These are phyloP conservation scores for Cladosporium velox DNA, from an alignment of 2,329 filamentous ascomycete genomes.

Conservation along the genomic window DNA sequence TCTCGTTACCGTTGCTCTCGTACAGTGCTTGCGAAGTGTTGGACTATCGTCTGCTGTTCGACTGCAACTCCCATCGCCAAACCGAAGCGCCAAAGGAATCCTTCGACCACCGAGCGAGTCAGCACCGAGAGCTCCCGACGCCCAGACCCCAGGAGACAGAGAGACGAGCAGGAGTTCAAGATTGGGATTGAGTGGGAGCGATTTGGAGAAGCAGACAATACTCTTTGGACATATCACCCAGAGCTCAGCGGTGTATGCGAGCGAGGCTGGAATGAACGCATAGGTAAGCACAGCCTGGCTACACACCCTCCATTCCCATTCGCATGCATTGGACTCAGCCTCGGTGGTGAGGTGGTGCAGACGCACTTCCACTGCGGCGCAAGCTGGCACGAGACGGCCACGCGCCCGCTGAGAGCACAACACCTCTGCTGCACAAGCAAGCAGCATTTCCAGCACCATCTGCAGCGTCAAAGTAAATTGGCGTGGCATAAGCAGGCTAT, in stretches of 20 bases:
- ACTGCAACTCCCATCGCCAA: not conserved
- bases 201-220: not conserved
- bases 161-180: conserved; percentile 9
- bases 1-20: not conserved
- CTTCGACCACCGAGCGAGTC: conserved; percentile 2
- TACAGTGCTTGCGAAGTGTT: not conserved
- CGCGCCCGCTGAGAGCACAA: not conserved
- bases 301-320: not conserved
- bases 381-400: not conserved
- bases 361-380: not conserved
- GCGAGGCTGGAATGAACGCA: conserved; percentile 19
- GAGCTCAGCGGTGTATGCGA: not conserved
- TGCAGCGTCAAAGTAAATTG: conserved; percentile 1
- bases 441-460: not conserved
- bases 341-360: not conserved
- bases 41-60: not conserved
- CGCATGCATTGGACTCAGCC: conserved; percentile 8
- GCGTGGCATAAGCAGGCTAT: not conserved
- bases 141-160: conserved; percentile 6
- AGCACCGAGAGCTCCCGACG: conserved; percentile 14
- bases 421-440: not conserved
- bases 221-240: conserved; percentile 7
- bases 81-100: not conserved
- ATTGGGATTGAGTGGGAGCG: not conserved
- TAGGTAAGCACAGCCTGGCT: conserved; percentile 13